Percentiles rank a stretch among this genome's conserved stretches.
These are phyloP conservation scores for Neopestalotiopsis rosae DNA, from an alignment of 2,329 filamentous ascomycete genomes.

Conservation along the genomic window DNA sequence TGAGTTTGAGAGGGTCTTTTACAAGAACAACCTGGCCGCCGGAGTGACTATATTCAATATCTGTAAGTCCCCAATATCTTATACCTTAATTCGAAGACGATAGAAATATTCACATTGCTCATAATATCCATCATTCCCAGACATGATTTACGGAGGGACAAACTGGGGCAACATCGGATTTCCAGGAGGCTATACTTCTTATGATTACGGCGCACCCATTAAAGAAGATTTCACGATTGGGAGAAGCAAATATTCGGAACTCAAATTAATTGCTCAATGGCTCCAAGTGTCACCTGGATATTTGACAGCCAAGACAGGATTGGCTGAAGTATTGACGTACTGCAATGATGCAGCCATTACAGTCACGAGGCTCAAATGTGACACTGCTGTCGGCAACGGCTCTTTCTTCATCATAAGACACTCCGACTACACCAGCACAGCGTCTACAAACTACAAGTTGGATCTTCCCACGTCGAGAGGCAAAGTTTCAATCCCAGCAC, in stretches of 20 bases:
- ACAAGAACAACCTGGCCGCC: slow-evolving; percentile 74
- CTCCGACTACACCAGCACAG: slow-evolving; percentile 20
- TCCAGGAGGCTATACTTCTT: slow-evolving; percentile 66
- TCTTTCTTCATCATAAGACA: slow-evolving; percentile 27
- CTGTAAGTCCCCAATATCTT: background rate
- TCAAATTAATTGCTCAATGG: slow-evolving; percentile 79
- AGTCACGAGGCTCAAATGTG: slow-evolving; percentile 29
- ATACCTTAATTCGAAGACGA: no score
- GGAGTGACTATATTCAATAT: slow-evolving; percentile 72
- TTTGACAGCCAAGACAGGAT: slow-evolving; percentile 61
- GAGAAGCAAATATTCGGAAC: slow-evolving; percentile 79
- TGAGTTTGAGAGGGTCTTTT: slow-evolving; percentile 77
- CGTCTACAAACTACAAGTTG: slow-evolving; percentile 27
- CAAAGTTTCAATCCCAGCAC: slow-evolving; percentile 29
- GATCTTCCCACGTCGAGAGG: slow-evolving; percentile 19
- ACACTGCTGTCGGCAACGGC: slow-evolving; percentile 19
- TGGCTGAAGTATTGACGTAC: slow-evolving; percentile 41
- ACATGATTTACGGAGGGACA: slow-evolving; percentile 72
- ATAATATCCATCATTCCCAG: background rate
- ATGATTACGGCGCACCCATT: slow-evolving; percentile 64
- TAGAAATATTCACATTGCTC: no score
- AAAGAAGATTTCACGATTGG: slow-evolving; percentile 70
- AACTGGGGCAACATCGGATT: slow-evolving; percentile 85
- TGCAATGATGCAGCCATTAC: slow-evolving; percentile 56
- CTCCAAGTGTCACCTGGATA: slow-evolving; percentile 75